These are phyloP conservation scores for Tetrapisispora pingtungensis DNA, from an alignment of 805 yeast genomes.

Conservation along the genomic window DNA sequence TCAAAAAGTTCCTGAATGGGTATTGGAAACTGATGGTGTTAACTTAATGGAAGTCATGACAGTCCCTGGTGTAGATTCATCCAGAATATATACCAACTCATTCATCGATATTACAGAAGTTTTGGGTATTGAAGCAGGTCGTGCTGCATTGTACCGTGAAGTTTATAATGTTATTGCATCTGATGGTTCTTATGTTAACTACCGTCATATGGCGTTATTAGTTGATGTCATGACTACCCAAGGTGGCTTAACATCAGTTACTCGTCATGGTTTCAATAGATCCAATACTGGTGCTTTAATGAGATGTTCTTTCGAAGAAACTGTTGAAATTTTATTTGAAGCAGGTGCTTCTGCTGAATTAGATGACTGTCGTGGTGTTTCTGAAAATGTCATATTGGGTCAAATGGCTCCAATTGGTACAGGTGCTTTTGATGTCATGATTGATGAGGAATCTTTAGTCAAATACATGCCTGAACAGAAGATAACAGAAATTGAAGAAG, in stretches of 20 bases:
- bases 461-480: constrained; percentile 36
- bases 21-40: constrained; percentile 96
- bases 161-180: constrained; percentile 95
- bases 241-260: constrained; percentile 96
- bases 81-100: constrained; percentile 89
- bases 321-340: constrained; percentile 93
- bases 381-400: constrained; percentile 94
- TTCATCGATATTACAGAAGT: constrained; percentile 93
- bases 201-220: constrained; percentile 93
- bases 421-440: constrained; percentile 92
- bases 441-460: constrained; percentile 79
- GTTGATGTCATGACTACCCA: constrained; percentile 98
- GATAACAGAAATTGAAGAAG: constrained; percentile 32
- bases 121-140: constrained; percentile 96
- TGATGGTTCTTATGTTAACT: constrained; percentile 98
- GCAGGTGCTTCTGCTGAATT: constrained; percentile 98
- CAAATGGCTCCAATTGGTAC: constrained; percentile 99
- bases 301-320: constrained; percentile 99
- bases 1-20: constrained; percentile 91
- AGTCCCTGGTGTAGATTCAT: constrained; percentile 87
- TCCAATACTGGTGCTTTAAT: constrained; percentile 97
- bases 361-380: constrained; percentile 97
- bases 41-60: constrained; percentile 91
- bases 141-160: constrained; percentile 88
- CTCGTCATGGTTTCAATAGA: constrained; percentile 98